A percentile compares a stretch with the other conserved stretches of the same genome.
phyloP scores from a whole-genome alignment of 306 rosid genomes.

The Cicer chorassanicum region DNA sequence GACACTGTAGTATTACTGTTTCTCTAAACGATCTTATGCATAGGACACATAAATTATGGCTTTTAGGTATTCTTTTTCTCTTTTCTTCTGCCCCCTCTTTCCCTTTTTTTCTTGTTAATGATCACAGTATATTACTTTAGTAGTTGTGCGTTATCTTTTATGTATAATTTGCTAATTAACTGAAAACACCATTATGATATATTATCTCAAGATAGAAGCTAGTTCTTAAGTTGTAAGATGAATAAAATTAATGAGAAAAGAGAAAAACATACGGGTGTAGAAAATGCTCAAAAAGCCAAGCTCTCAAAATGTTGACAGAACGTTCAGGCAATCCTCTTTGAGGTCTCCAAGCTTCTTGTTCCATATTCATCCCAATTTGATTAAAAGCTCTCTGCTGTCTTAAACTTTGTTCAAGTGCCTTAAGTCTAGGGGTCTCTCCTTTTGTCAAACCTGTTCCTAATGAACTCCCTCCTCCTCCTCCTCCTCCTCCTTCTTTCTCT shows the following conservation, averaged over 20 bases:
- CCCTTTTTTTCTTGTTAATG: conserved; percentile 3
- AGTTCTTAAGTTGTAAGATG: too few species aligned
- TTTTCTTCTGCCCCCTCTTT: conserved; percentile 33
- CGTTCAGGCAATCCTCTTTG: conserved; percentile 98
- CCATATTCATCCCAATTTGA: conserved; percentile 92
- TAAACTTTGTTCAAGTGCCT: conserved; percentile 79
- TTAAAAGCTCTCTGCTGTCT: conserved; percentile 94
- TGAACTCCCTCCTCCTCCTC: conserved; percentile 53
- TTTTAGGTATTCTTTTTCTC: conserved; percentile 52
- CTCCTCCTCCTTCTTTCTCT: conserved; percentile 82
- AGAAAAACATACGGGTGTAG: conserved; percentile 85
- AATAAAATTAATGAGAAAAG: too few species aligned
- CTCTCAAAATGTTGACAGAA: conserved; percentile 93
- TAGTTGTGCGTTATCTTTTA: background rate
- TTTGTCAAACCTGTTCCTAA: conserved; percentile 65
- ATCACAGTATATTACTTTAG: conserved; percentile 15
- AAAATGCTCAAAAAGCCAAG: conserved; percentile 99
- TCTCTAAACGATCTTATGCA: conserved; percentile 37
- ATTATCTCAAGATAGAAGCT: background rate
- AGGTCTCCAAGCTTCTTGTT: conserved; percentile 99
- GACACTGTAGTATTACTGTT: conserved; percentile 58
- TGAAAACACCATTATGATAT: background rate
- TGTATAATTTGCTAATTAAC: background rate
- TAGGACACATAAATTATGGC: conserved; percentile 46
- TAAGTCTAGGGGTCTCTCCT: conserved; percentile 98